Evolutionary conservation across 345 rosid genomes (phyloP).

Genomic region (Populus simonii): DNA sequence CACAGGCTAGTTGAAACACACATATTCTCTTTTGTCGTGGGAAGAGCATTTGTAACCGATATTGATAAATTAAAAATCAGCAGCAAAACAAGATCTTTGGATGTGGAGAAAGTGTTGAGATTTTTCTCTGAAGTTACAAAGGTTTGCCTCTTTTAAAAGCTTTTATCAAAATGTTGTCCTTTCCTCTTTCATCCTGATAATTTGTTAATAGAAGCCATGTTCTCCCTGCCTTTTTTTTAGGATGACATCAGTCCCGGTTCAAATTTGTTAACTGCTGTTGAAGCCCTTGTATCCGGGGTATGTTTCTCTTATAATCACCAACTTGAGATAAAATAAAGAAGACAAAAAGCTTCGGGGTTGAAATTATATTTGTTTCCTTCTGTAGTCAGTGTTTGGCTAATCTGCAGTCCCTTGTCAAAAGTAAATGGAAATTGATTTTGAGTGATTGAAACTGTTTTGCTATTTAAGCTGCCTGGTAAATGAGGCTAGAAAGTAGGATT

Average conservation of each 20-base stretch:
- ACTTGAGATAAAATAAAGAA: background rate
- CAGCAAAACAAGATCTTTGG: constrained; percentile 86
- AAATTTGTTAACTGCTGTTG: constrained; percentile 86
- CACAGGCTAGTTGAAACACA: constrained; percentile 99
- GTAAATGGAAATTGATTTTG: background rate
- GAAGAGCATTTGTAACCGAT: constrained; percentile 99
- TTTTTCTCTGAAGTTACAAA: constrained; percentile 81
- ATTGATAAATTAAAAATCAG: constrained; percentile 93
- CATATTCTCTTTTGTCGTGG: constrained; percentile 94
- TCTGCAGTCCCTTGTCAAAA: background rate
- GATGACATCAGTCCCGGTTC: constrained; percentile 85
- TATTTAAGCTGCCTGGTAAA: background rate
- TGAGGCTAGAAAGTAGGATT: background rate
- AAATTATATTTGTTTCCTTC: background rate
- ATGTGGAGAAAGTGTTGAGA: constrained; percentile 55
- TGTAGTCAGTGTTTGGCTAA: background rate
- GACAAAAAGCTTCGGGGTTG: background rate
- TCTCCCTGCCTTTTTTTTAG: constrained; percentile 45
- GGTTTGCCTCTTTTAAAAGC: constrained; percentile 42
- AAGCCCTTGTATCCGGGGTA: constrained; percentile 96
- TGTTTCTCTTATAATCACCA: constrained; percentile 15
- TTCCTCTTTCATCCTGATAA: constrained; percentile 2
- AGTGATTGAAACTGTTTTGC: background rate
- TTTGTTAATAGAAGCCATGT: constrained; percentile 21
- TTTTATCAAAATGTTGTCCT: constrained; percentile 11